These are phyloP conservation scores for Lepraria neglecta DNA, from an alignment of 495 filamentous ascomycete species.

Conservation along the genomic window DNA sequence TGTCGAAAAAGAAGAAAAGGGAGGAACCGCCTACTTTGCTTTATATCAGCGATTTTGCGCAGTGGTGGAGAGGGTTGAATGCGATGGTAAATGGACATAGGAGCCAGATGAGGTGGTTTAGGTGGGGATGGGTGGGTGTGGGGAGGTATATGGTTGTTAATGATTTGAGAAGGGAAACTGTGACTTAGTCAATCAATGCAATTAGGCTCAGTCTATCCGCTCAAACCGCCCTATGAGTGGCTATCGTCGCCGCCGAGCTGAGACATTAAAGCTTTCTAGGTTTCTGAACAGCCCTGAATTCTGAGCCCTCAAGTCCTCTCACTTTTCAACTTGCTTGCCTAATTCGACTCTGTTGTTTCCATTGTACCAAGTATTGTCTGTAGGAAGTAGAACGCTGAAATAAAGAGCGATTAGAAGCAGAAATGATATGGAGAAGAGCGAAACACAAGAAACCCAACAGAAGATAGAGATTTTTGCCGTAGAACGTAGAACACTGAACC, in stretches of 20 bases:
- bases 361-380: too few species aligned
- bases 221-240: too few species aligned
- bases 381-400: too few species aligned
- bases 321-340: too few species aligned
- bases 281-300: not conserved
- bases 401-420: too few species aligned
- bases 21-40: constrained; percentile 52
- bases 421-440: too few species aligned
- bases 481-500: too few species aligned
- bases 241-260: not conserved
- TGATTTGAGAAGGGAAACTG: constrained; percentile 59
- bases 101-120: constrained; percentile 98
- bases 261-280: not conserved
- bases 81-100: constrained; percentile 84
- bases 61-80: constrained; percentile 60
- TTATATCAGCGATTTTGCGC: constrained; percentile 58
- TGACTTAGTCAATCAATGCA: constrained; percentile 32
- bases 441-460: too few species aligned
- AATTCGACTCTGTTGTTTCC: too few species aligned
- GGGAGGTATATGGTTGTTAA: constrained; percentile 96
- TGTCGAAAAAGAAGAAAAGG: constrained; percentile 25
- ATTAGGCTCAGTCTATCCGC: not conserved
- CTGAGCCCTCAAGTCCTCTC: too few species aligned
- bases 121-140: constrained; percentile 89
- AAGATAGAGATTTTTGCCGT: too few species aligned